A percentile compares a stretch with the other conserved stretches of the same genome.
These are phyloP conservation scores for Lentinula detonsa DNA, from an alignment of 768 basidiomycete species.

Conservation along the genomic window DNA sequence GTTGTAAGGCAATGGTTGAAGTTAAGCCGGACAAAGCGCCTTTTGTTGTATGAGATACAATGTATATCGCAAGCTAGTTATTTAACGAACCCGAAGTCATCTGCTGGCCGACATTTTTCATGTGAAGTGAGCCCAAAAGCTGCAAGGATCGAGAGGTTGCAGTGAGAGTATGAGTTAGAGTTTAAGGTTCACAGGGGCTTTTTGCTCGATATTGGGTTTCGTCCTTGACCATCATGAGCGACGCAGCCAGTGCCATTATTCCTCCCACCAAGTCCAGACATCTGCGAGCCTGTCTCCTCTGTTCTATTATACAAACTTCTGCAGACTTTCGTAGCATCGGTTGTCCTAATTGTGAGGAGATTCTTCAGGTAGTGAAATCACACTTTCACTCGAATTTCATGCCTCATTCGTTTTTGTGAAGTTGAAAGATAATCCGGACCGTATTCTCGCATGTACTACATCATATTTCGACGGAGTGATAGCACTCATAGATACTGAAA, in stretches of 20 bases:
- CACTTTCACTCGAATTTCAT: not conserved
- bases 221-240: conserved; percentile 1
- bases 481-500: conserved; percentile 77
- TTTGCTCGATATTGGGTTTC: not conserved
- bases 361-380: conserved; percentile 63
- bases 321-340: conserved; percentile 80
- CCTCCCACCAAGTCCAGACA: conserved; percentile 59
- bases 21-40: conserved; percentile 77
- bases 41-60: conserved; percentile 18
- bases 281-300: conserved; percentile 88
- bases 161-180: not conserved
- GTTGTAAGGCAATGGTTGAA: conserved; percentile 70
- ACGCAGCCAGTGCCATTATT: conserved; percentile 33
- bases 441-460: conserved; percentile 83
- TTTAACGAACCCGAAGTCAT: conserved; percentile 46
- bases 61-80: conserved; percentile 1
- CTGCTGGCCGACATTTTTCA: conserved; percentile 68
- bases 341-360: conserved; percentile 96
- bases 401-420: conserved; percentile 22
- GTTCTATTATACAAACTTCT: conserved; percentile 83
- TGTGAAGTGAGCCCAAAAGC: conserved; percentile 15
- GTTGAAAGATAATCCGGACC: conserved; percentile 86
- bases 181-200: not conserved
- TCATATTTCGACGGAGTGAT: conserved; percentile 91
- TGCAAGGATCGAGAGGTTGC: not conserved